These are phyloP conservation scores for Croton laevigatus DNA, from an alignment of 441 rosid species.

Conservation along the genomic window DNA sequence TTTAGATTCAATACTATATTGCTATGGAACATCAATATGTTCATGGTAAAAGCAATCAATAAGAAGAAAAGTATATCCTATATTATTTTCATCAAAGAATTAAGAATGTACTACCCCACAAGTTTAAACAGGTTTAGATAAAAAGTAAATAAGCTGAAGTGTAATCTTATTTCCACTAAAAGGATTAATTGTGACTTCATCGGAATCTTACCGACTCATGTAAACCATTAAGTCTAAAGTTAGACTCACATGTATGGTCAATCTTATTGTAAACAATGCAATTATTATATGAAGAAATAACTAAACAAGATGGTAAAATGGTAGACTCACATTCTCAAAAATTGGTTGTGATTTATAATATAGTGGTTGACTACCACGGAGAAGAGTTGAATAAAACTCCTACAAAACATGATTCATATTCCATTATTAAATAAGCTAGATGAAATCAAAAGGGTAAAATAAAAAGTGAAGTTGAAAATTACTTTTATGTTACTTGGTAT, in stretches of 20 bases:
- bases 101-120: neutral
- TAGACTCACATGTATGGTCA: too few relatives aligned
- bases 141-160: neutral
- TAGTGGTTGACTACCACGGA: conserved; percentile 46
- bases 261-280: neutral
- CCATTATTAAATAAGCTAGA: conserved; percentile 15
- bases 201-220: neutral
- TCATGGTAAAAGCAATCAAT: neutral
- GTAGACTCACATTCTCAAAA: conserved; percentile 68
- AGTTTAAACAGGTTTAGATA: neutral
- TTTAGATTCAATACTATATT: neutral
- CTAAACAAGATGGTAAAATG: neutral
- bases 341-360: conserved; percentile 77
- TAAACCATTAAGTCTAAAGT: neutral
- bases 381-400: conserved; percentile 71
- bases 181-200: neutral
- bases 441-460: conserved; percentile 6
- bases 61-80: neutral
- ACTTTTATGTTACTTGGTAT: conserved; percentile 73
- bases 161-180: neutral
- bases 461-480: conserved; percentile 25
- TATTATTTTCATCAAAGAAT: neutral
- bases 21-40: too few relatives aligned
- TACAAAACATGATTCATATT: conserved; percentile 30
- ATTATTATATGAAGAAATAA: neutral